phyloP scores from a whole-genome alignment of 208 protist species.

The Trypanosoma conorhini region DNA sequence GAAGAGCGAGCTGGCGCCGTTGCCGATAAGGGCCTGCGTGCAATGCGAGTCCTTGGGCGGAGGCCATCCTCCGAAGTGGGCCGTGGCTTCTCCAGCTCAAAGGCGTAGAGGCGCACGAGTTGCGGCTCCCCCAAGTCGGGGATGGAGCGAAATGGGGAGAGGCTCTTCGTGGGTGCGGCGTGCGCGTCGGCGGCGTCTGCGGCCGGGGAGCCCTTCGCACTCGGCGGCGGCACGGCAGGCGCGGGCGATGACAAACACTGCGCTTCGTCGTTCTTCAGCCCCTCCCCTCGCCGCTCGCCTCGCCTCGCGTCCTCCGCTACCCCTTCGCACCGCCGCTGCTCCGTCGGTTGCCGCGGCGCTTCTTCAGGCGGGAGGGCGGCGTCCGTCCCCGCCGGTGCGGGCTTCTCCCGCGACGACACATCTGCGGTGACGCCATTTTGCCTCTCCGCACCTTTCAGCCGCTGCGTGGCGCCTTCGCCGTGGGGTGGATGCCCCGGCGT shows the following conservation, averaged over 20 bases:
- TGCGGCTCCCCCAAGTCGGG: conserved; percentile 23
- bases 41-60: neutral
- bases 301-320: neutral
- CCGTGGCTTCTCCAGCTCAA: conserved; percentile 16
- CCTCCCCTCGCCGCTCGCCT: neutral
- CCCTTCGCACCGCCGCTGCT: neutral
- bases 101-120: conserved; percentile 19
- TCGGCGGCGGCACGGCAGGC: neutral
- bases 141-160: neutral
- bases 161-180: neutral
- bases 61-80: neutral
- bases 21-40: neutral
- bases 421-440: neutral
- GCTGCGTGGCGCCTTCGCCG: neutral
- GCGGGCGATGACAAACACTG: neutral
- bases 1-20: neutral
- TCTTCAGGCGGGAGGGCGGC: neutral
- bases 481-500: neutral
- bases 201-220: neutral
- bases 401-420: neutral
- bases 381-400: neutral
- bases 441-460: neutral
- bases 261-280: neutral
- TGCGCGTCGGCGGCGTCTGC: neutral
- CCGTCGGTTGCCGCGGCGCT: neutral